These are phyloP conservation scores for Blastomyces emzantsi DNA, from an alignment of 2,329 filamentous ascomycete species.

Conservation along the genomic window DNA sequence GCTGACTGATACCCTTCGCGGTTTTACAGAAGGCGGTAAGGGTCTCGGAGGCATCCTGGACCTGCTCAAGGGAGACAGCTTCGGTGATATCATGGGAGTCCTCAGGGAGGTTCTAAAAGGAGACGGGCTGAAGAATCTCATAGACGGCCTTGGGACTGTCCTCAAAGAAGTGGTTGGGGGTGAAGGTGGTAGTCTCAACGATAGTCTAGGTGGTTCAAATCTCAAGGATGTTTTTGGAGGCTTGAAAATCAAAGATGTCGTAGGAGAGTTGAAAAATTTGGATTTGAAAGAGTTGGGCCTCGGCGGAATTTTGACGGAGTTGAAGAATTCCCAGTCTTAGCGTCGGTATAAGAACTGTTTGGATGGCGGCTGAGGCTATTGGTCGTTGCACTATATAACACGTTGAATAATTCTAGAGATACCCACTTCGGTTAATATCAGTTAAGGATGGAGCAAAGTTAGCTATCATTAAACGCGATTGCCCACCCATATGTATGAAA, in stretches of 20 bases:
- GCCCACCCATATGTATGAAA: not conserved
- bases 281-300: not conserved
- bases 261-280: not conserved
- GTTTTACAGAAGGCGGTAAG: not conserved
- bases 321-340: not conserved
- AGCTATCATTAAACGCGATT: not conserved
- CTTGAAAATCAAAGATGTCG: not conserved
- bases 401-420: not conserved
- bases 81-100: not conserved
- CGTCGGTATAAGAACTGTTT: no score
- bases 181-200: not conserved
- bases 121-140: not conserved
- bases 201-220: not conserved
- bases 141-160: not conserved
- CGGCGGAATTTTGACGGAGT: not conserved
- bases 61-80: not conserved
- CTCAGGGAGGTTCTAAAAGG: not conserved
- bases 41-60: not conserved
- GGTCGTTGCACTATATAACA: not conserved
- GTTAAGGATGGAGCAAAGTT: not conserved
- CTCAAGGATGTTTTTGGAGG: not conserved
- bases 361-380: not conserved
- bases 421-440: not conserved
- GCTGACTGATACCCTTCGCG: constrained; percentile 23
- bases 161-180: not conserved